Conservation (phyloP, 106 monocot species). For the Triglochin maritima region DNA sequence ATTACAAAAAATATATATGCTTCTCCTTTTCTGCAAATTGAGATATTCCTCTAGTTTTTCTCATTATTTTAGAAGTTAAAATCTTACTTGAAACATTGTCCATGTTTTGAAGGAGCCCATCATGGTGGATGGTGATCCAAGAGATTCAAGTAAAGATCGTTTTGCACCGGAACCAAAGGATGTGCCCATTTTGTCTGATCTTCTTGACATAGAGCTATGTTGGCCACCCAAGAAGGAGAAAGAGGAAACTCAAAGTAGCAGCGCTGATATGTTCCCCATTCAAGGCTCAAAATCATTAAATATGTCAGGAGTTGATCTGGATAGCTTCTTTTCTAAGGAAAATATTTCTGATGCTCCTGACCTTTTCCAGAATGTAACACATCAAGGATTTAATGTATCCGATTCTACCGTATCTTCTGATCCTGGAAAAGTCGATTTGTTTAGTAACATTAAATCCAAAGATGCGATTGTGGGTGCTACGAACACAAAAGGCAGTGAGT, state of each 20-base stretch:
- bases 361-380: conserved; percentile 7
- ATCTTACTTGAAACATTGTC: background rate
- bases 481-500: conserved; percentile 11
- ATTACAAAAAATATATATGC: background rate
- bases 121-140: conserved; percentile 30
- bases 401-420: conserved; percentile 14
- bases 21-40: background rate
- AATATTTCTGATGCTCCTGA: conserved; percentile 11
- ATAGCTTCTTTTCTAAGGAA: conserved; percentile 46
- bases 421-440: conserved; percentile 18
- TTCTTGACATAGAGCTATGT: conserved; percentile 47
- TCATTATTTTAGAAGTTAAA: too few species aligned
- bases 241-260: conserved; percentile 8
- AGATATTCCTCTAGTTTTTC: background rate
- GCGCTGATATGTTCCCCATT: conserved; percentile 5
- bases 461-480: conserved; percentile 11
- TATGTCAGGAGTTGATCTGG: conserved; percentile 57
- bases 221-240: conserved; percentile 29
- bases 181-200: conserved; percentile 41
- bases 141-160: conserved; percentile 23
- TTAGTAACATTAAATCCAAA: conserved; percentile 21
- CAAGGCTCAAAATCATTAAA: conserved; percentile 26
- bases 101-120: conserved; percentile 40
- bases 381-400: conserved; percentile 7
- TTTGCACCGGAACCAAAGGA: conserved; percentile 14